Evolutionary conservation across 164 flowering plant genomes (phyloP).

Genomic region (Umbilicus rupestris): DNA sequence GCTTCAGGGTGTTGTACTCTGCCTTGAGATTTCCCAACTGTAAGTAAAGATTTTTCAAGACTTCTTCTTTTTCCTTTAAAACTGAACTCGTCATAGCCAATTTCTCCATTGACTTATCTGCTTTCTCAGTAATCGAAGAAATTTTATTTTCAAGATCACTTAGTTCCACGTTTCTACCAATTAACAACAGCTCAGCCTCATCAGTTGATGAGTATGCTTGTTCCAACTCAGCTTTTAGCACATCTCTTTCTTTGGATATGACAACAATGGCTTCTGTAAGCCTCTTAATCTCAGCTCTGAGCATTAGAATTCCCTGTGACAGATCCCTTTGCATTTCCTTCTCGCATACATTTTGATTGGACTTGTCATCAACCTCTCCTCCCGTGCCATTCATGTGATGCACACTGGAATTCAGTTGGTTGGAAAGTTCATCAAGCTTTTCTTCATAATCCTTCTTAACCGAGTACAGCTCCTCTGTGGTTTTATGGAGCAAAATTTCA

Average conservation of each 20-base stretch:
- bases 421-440: constrained; percentile 33
- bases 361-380: constrained; percentile 30
- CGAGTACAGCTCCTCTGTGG: constrained; percentile 42
- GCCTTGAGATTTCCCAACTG: constrained; percentile 39
- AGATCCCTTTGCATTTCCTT: constrained; percentile 30
- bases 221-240: constrained; percentile 29
- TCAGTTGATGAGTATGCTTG: constrained; percentile 21
- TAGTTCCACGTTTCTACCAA: constrained; percentile 29
- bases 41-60: constrained; percentile 22
- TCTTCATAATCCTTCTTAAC: constrained; percentile 39
- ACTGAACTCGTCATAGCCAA: constrained; percentile 25
- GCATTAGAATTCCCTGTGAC: constrained; percentile 31
- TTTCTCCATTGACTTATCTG: constrained; percentile 35
- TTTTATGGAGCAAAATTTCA: constrained; percentile 44
- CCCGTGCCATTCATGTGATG: constrained; percentile 29
- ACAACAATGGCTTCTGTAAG: constrained; percentile 25
- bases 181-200: constrained; percentile 32
- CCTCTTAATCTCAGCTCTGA: constrained; percentile 35
- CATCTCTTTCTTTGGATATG: constrained; percentile 26
- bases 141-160: constrained; percentile 32
- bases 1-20: constrained; percentile 42
- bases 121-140: constrained; percentile 36
- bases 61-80: constrained; percentile 45
- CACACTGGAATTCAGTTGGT: constrained; percentile 24
- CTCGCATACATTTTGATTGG: constrained; percentile 29